Base-by-base conservation (phyloP, 352 stramenopile species). In the Plasmopara halstedii region DNA sequence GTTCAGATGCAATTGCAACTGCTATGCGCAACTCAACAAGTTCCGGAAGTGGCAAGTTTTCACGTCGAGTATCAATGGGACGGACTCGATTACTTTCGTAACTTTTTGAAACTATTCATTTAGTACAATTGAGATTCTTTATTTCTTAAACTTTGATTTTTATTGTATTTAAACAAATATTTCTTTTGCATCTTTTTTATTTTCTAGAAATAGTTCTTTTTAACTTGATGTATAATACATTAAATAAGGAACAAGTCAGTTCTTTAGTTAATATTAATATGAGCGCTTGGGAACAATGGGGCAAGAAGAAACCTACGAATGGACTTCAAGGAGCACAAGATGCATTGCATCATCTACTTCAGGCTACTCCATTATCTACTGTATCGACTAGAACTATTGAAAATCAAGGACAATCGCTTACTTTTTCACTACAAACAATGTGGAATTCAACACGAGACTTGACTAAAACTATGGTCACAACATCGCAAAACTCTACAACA, bases 241-340 rank as follows among this genome's bases (percentile, higher is more conserved):
- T 29, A 29, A 29, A 10, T 29, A 2, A 10, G 25, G 25, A 29
- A 10, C 25, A 10, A 11, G 7, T 29, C n/a, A n/a, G n/a, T n/a
- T n/a, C n/a, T n/a, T n/a, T n/a, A n/a, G n/a, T n/a, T n/a, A n/a
- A 29, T 29, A 29, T 35, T 35, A 1, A 13, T 18, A 62, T 66
- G 56, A 83, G 71, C 44, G 73, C 76, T 15, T 85, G 73, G 73
- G 76, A 88, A 46, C 70, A 85, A 56, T 88, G 76, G 76, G 76
- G 70, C 23, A 58, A 57, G 42, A 88, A 85, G 69, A 73, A 73
- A 33, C 67, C 73, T 2, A 42, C 67, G 27, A 45, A 44, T 7
- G 46, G 54, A 35, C 32, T 76, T 2, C 55, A 69, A 35, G 57
- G 47, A 23, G 64, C 71, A 4, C 58, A 71, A 27, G 68, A 81